Base-by-base conservation (phyloP, 768 basidiomycete genomes). In the Hemileccinum impolitum region DNA sequence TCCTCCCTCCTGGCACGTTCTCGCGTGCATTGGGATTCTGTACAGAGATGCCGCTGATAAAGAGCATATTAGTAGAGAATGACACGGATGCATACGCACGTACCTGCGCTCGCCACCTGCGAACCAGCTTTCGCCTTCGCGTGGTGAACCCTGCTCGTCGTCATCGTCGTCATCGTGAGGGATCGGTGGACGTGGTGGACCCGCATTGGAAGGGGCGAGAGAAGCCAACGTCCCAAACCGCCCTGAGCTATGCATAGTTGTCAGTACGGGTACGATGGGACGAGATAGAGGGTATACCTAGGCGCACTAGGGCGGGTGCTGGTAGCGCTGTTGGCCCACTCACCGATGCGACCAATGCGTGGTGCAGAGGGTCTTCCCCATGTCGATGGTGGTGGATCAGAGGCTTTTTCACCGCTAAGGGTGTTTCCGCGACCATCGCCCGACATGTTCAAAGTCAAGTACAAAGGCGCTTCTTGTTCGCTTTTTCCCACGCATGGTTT, bases 41-140 rank as follows among this genome's bases (percentile, higher is more conserved):
- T 2, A 98, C 77, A 2, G 85, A 87, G 39, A 99, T 76, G 2
- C 94, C 95, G 66, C 94, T 97, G 62, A 40, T 30, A 12, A 7
- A 31, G 14, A 26, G 21, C n/a, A n/a, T 7, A 15, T 25, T 40
- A 31, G n/a, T n/a, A 14, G 7, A 23, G 23, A 23, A 26, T 3
- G 7, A 17, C 2, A 14, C 8, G 18, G n/a, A 13, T 3, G 17
- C n/a, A 4, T 43, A 17, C 34, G 17, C 21, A 43, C 64, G 28
- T 30, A 90, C 94, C 92, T 94, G 62, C 90, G 75, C 65, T 95
- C 95, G 0, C 95, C 95, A n/a, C 95, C 95, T 3, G 95, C 86
- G 67, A 91, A 98, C 78, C 85, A 90, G 56, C 76, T 84, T 58
- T 90, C 81, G 2, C 75, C 71, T 15, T 77, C 76, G 31, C 39